Percentiles rank a stretch among this genome's conserved stretches.
Conservation (phyloP, 2,329 filamentous ascomycete species). For the Alternaria triticina region DNA sequence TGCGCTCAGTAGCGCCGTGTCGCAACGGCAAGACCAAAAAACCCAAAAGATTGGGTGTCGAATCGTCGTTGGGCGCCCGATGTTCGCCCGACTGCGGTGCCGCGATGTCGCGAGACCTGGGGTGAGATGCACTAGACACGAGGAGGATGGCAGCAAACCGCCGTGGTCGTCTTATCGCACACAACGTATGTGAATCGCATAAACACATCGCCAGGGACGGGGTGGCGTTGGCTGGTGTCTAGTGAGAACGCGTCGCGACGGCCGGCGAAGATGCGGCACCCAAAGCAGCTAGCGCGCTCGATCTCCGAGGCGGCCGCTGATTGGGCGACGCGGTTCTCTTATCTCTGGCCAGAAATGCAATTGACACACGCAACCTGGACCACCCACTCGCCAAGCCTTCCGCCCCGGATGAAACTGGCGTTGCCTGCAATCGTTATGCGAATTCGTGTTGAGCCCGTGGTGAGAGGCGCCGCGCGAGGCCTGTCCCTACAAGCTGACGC, state of each 20-base stretch:
- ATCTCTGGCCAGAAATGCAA: slow-evolving; percentile 17
- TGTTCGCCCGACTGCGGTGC: neutral
- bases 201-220: slow-evolving; percentile 10
- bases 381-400: slow-evolving; percentile 39
- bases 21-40: slow-evolving; percentile 1
- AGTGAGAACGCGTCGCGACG: slow-evolving; percentile 3
- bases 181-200: slow-evolving; percentile 12
- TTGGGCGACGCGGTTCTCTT: slow-evolving; percentile 5
- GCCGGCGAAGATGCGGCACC: slow-evolving; percentile 4
- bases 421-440: slow-evolving; percentile 8
- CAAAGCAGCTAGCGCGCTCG: slow-evolving; percentile 2
- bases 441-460: slow-evolving; percentile 10
- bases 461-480: slow-evolving; percentile 17
- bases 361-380: slow-evolving; percentile 25
- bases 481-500: slow-evolving; percentile 3
- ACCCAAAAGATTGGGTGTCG: neutral
- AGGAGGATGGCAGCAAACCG: neutral
- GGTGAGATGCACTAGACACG: neutral
- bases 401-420: slow-evolving; percentile 31
- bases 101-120: neutral
- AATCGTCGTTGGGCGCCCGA: slow-evolving; percentile 5
- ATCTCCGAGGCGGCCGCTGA: neutral
- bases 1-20: slow-evolving; percentile 9
- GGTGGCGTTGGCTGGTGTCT: slow-evolving; percentile 5
- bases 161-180: slow-evolving; percentile 8